Conservation (phyloP, 495 filamentous ascomycete genomes). For the Mytilinidion resinicola region DNA sequence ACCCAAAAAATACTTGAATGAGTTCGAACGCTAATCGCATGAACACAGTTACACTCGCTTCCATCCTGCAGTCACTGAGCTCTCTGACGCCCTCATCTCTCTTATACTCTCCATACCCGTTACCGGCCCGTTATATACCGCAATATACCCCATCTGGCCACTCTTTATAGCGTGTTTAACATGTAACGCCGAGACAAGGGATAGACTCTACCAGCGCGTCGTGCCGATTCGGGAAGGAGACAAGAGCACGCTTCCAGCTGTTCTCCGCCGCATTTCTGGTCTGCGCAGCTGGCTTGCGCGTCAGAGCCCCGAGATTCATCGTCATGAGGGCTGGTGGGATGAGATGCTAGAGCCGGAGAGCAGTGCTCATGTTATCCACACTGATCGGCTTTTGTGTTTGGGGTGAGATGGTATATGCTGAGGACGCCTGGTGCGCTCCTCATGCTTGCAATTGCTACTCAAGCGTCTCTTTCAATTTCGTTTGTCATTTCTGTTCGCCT, state of each 20-base stretch:
- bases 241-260: constrained; percentile 20
- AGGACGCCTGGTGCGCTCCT: no score
- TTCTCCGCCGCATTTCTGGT: constrained; percentile 17
- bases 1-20: background rate
- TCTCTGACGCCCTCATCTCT: constrained; percentile 16
- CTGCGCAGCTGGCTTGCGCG: constrained; percentile 20
- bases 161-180: constrained; percentile 20
- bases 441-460: no score
- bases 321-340: constrained; percentile 22
- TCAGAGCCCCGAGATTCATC: constrained; percentile 10
- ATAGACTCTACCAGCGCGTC: constrained; percentile 19
- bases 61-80: constrained; percentile 16
- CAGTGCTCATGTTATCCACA: constrained; percentile 11
- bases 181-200: constrained; percentile 16
- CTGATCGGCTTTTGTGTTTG: constrained; percentile 17
- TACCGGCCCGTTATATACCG: constrained; percentile 20
- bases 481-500: no score
- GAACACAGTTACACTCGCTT: constrained; percentile 13
- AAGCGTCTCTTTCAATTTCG: no score
- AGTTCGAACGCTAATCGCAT: background rate
- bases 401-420: constrained; percentile 2
- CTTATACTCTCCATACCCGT: constrained; percentile 21
- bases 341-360: constrained; percentile 18
- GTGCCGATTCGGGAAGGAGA: constrained; percentile 20
- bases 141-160: constrained; percentile 22